Evolutionary conservation across 441 rosid species (phyloP), one percentile per base, ranked within the genome.

Genomic region (Corymbia citriodora): DNA sequence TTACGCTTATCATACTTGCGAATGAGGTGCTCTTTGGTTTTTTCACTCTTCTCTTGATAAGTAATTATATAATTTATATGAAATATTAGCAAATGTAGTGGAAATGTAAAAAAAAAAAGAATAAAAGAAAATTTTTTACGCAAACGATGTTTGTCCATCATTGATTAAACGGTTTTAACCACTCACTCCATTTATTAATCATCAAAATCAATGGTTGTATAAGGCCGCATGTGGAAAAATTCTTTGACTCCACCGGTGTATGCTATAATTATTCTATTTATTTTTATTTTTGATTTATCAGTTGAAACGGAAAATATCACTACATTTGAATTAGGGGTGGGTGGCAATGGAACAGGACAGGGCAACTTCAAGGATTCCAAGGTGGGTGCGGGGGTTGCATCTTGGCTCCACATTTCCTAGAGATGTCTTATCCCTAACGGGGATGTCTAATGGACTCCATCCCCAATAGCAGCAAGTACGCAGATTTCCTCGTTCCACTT

Each of bases 31-130:
- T 55, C 11, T 55, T 55, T 55, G 25, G 0, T 55, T 18, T 55
- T 19, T 8, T 19, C 25, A 19, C 25, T 8, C 59, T 19, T 55
- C 0, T 55, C 21, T 55, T 55, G 10, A 55, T 55, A 40, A 53
- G 54, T 0, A 59, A 29, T 5, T 61, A 61, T 25, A 61, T 61
- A 29, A 27, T 61, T 61, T 61, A 0, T 25, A 25, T 27, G n/a
- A 23, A 61, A 25, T 61, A 0, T 27, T 61, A 61, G 8, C 68
- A 7, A 10, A 61, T 61, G 27, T 2, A 61, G 68, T 1, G n/a
- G 6, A 1, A 25, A 5, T 57, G 6, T 57, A 1, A 55, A 55
- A 55, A 21, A 57, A 4, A 19, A 55, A 55, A 0, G n/a, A n/a
- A n/a, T n/a, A 55, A 19, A 19, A 25, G 4, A 53, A 53, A 53